These are phyloP conservation scores for Vanderwaltozyma polyspora DNA, from an alignment of 805 yeast genomes.

Conservation along the genomic window DNA sequence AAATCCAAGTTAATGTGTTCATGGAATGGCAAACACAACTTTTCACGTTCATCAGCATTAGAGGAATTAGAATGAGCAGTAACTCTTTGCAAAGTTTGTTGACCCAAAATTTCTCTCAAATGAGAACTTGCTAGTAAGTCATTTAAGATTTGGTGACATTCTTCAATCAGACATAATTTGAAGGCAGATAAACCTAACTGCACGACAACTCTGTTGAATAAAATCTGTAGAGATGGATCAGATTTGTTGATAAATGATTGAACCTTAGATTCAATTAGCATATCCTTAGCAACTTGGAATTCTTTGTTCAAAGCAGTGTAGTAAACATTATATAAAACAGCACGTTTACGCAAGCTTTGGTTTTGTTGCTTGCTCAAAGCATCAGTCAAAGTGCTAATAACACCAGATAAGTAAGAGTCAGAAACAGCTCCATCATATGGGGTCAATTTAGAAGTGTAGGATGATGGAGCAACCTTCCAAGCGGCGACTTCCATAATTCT, in stretches of 20 bases:
- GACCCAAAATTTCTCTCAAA: conserved; percentile 87
- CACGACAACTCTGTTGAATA: conserved; percentile 89
- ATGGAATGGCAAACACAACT: conserved; percentile 89
- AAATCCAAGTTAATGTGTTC: conserved; percentile 95
- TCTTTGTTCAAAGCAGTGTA: conserved; percentile 83
- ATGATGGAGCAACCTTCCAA: conserved; percentile 43
- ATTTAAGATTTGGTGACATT: conserved; percentile 74
- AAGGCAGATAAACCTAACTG: conserved; percentile 95
- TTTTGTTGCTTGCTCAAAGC: conserved; percentile 58
- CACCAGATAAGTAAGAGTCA: conserved; percentile 37
- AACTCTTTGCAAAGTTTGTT: conserved; percentile 65
- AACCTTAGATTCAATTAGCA: conserved; percentile 76
- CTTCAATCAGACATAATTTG: conserved; percentile 75
- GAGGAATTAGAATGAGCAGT: conserved; percentile 33
- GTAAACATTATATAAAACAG: conserved; percentile 76
- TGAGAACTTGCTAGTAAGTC: conserved; percentile 82
- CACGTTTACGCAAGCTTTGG: conserved; percentile 64
- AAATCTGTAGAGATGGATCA: conserved; percentile 77
- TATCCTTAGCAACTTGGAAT: conserved; percentile 75
- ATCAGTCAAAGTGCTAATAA: conserved; percentile 55
- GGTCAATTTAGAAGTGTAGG: conserved; percentile 19
- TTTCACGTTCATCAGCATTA: conserved; percentile 29
- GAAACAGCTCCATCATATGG: conserved; percentile 19
- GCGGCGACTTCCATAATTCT: conserved; percentile 57
- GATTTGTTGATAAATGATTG: conserved; percentile 75